phyloP scores from a whole-genome alignment of 768 basidiomycete species.

The Naganishia kalamii region DNA sequence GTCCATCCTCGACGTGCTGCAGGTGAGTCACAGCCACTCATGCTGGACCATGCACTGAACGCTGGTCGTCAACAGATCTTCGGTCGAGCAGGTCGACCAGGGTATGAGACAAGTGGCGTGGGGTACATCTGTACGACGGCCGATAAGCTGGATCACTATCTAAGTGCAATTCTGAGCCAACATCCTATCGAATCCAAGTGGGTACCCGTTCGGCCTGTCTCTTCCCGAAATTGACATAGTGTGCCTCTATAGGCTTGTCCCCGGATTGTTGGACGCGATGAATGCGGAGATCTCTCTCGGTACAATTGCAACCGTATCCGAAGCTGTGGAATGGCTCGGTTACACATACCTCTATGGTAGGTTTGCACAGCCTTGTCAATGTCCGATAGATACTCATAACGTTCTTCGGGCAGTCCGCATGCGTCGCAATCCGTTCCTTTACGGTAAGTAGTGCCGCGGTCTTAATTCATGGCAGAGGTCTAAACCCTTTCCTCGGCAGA shows the following conservation, averaged over 20 bases:
- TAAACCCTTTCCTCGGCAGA: slow-evolving; percentile 51
- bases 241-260: slow-evolving; percentile 55
- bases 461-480: not conserved
- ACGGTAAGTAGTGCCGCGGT: slow-evolving; percentile 53
- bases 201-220: slow-evolving; percentile 32
- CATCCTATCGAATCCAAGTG: slow-evolving; percentile 95
- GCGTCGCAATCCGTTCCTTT: slow-evolving; percentile 79
- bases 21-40: slow-evolving; percentile 28
- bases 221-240: not conserved
- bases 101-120: slow-evolving; percentile 74
- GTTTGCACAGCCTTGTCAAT: not conserved
- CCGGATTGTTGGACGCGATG: slow-evolving; percentile 79
- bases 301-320: slow-evolving; percentile 76
- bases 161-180: slow-evolving; percentile 82
- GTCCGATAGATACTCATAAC: not conserved
- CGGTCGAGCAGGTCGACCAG: slow-evolving; percentile 75
- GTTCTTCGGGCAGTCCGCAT: slow-evolving; percentile 60
- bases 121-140: slow-evolving; percentile 93
- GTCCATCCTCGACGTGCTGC: slow-evolving; percentile 87
- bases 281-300: slow-evolving; percentile 94
- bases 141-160: slow-evolving; percentile 85
- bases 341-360: slow-evolving; percentile 81
- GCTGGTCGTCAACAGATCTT: slow-evolving; percentile 60
- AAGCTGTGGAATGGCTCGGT: slow-evolving; percentile 89
- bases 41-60: not conserved